phyloP scores from a whole-genome alignment of 371 early-diverging fungal genomes.

The Actinomucor elegans region DNA sequence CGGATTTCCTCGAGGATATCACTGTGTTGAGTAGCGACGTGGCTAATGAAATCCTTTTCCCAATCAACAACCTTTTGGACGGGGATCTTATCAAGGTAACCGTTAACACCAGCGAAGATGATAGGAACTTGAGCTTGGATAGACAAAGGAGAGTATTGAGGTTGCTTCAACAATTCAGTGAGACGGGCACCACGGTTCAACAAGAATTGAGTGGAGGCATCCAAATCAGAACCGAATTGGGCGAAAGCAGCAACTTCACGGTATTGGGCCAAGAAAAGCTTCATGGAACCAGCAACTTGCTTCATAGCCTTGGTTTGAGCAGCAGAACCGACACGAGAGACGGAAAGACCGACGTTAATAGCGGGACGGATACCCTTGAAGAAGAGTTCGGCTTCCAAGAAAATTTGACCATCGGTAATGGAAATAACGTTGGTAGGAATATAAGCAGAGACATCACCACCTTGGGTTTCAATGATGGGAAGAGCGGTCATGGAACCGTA shows the following conservation, averaged over 20 bases:
- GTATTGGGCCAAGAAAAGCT: conserved; percentile 97
- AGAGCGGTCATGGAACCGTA: conserved; percentile 95
- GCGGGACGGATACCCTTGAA: conserved; percentile 98
- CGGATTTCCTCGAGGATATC: conserved; percentile 88
- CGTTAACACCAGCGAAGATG: conserved; percentile 95
- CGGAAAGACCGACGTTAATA: conserved; percentile 98
- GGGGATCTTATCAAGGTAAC: conserved; percentile 95
- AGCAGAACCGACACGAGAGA: conserved; percentile 97
- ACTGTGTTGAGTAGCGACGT: conserved; percentile 84
- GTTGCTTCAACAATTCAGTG: conserved; percentile 94
- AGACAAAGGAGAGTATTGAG: conserved; percentile 91
- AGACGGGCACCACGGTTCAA: conserved; percentile 98
- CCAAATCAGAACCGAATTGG: conserved; percentile 97
- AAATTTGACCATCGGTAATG: conserved; percentile 91
- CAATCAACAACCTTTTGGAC: conserved; percentile 88
- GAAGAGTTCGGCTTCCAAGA: conserved; percentile 98
- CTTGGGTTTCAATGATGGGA: conserved; percentile 97
- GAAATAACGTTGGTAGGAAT: conserved; percentile 99
- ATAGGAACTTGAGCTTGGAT: conserved; percentile 94
- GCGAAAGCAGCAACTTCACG: conserved; percentile 98
- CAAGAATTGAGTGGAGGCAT: conserved; percentile 96
- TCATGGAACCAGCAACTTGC: conserved; percentile 97
- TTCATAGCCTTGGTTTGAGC: conserved; percentile 99
- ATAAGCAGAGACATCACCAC: conserved; percentile 98
- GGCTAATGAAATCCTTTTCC: conserved; percentile 88